Evolutionary conservation across 163 green algal species (phyloP).

Genomic region (Smithsoniella earleae): DNA sequence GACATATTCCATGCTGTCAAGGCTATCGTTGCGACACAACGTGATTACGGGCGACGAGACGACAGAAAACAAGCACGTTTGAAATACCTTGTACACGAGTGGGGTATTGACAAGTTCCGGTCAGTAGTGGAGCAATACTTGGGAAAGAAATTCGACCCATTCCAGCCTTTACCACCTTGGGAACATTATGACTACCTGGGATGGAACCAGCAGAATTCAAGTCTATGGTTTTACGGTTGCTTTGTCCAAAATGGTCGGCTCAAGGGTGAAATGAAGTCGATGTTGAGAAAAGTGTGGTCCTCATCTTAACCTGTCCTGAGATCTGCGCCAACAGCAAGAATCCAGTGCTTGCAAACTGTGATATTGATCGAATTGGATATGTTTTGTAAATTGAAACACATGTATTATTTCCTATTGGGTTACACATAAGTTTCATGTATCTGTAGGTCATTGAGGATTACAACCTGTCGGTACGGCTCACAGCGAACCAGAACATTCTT

Average conservation of each 20-base stretch:
- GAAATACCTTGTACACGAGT: conserved; percentile 96
- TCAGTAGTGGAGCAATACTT: conserved; percentile 93
- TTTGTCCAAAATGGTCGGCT: conserved; percentile 74
- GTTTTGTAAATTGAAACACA: too few species aligned
- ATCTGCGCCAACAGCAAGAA: background rate
- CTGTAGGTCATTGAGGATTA: conserved; percentile 81
- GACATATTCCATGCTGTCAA: conserved; percentile 88
- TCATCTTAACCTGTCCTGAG: too few species aligned
- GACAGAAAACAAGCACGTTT: conserved; percentile 88
- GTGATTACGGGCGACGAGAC: conserved; percentile 95
- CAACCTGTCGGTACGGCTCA: conserved; percentile 84
- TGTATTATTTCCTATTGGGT: too few species aligned
- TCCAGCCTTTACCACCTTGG: conserved; percentile 81
- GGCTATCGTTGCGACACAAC: conserved; percentile 74
- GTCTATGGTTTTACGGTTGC: conserved; percentile 80
- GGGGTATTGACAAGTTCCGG: conserved; percentile 74
- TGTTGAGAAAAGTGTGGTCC: conserved; percentile 52
- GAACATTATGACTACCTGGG: conserved; percentile 91
- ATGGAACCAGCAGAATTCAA: conserved; percentile 94
- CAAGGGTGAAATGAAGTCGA: conserved; percentile 92
- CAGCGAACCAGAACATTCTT: conserved; percentile 95
- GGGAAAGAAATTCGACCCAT: conserved; percentile 85
- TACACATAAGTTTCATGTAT: too few species aligned
- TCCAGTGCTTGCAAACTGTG: background rate
- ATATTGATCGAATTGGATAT: background rate